Base-by-base conservation (phyloP, 2,329 filamentous ascomycete genomes). In the Gaeumannomyces sp. region DNA sequence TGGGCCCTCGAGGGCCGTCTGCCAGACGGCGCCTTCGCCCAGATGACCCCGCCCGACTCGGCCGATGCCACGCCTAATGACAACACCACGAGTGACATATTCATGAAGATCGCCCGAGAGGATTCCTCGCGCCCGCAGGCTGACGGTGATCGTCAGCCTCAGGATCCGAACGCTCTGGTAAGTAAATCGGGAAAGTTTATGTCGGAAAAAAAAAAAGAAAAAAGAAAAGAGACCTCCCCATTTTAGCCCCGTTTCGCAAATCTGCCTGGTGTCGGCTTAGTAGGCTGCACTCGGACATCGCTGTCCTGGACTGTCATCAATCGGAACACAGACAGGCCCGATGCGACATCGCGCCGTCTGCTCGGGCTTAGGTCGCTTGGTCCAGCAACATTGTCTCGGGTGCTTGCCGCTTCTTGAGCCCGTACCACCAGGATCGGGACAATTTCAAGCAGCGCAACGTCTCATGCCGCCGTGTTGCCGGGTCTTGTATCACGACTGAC, bases 21-120 rank as follows among this genome's bases (percentile, higher is more conserved):
- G 56, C 31, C 62, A 2, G 75, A 75, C 38, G 76, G 78, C 61
- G 77, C 78, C 45, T 69, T 70, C 61, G 69, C 72, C 61, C 76
- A 77, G 31, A 75, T 76, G 68, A 78, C 79, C n/a, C 76, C 78
- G 8, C 76, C 77, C 27, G 74, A 78, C 65, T 78, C 78, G 1
- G 74, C 74, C 61, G 74, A 68, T 68, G 74, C 70, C 67, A 75
- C 70, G 60, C 72, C 70, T 16, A 79, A 82, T 62, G 76, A 74
- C 58, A 84, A 87, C 64, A 84, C 85, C 68, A 83, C 79, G 4
- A 83, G 82, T 56, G 85, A 87, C 67, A 76, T 87, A 57, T 87
- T 87, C 68, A 79, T 87, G 66, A 81, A 78, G 64, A 86, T 87
- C 66, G 84, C 85, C 16, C 77, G 81, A 14, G 83, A 87, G 66